A percentile compares a stretch with the other conserved stretches of the same genome.
Conservation (phyloP, 1,284 basidiomycete species). For the Malassezia obtusa region DNA sequence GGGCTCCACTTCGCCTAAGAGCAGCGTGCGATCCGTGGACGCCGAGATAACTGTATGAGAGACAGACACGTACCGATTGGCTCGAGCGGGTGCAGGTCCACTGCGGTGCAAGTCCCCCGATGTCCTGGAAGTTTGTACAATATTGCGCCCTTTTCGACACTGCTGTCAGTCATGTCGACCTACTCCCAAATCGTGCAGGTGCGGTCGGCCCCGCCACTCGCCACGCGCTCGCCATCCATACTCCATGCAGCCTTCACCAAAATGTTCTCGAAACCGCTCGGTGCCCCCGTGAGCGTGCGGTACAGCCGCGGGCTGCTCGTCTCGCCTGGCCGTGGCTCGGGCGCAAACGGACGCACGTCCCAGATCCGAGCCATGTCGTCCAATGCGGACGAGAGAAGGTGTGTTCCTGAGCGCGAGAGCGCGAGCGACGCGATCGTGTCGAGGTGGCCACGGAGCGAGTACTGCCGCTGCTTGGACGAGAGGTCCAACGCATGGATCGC, state of each 20-base stretch:
- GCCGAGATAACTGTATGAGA: slow-evolving; percentile 26
- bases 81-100: slow-evolving; percentile 43
- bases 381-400: slow-evolving; percentile 34
- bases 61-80: slow-evolving; percentile 28
- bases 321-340: slow-evolving; percentile 28
- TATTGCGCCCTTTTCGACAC: slow-evolving; percentile 27
- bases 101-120: slow-evolving; percentile 43
- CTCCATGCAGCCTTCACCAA: slow-evolving; percentile 35
- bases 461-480: slow-evolving; percentile 26
- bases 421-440: slow-evolving; percentile 36
- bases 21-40: slow-evolving; percentile 37
- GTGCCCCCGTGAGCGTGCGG: slow-evolving; percentile 36
- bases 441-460: slow-evolving; percentile 31
- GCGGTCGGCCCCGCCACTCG: slow-evolving; percentile 37
- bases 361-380: slow-evolving; percentile 45
- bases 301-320: slow-evolving; percentile 28
- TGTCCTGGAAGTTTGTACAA: slow-evolving; percentile 47
- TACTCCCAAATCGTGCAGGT: slow-evolving; percentile 44
- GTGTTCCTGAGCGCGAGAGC: slow-evolving; percentile 40
- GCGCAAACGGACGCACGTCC: slow-evolving; percentile 48
- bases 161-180: slow-evolving; percentile 8
- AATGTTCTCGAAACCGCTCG: slow-evolving; percentile 42
- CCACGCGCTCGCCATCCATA: slow-evolving; percentile 34
- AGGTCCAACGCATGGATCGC: slow-evolving; percentile 40
- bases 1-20: slow-evolving; percentile 38